Evolutionary conservation across 192 early-diverging fungal genomes (phyloP).

Genomic region (Podochytrium sp.): DNA sequence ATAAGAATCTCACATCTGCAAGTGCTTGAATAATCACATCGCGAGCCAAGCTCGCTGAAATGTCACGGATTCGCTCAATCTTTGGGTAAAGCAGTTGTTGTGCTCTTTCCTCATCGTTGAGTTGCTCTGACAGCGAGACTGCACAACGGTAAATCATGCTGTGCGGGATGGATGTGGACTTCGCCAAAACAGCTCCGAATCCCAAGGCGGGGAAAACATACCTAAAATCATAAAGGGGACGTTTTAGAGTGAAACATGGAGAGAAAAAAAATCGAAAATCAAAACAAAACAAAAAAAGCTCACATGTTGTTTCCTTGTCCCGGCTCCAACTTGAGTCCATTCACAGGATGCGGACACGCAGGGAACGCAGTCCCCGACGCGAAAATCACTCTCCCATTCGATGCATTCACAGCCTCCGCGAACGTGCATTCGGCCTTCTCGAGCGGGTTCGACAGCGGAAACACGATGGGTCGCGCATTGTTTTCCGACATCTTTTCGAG

Average conservation of each 20-base stretch:
- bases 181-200: constrained; percentile 76
- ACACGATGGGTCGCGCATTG: constrained; percentile 80
- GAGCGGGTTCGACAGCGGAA: constrained; percentile 83
- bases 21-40: constrained; percentile 14
- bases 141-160: constrained; percentile 79
- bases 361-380: constrained; percentile 97
- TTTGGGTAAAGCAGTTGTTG: constrained; percentile 80
- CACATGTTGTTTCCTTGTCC: constrained; percentile 96
- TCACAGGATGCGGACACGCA: constrained; percentile 43
- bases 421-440: constrained; percentile 95
- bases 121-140: constrained; percentile 72
- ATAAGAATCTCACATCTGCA: constrained; percentile 33
- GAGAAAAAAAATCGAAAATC: no score
- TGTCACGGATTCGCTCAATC: constrained; percentile 79
- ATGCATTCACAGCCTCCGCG: constrained; percentile 84
- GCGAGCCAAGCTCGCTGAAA: not conserved
- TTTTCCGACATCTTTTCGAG: constrained; percentile 75
- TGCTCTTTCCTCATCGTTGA: constrained; percentile 67
- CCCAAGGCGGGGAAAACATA: constrained; percentile 95
- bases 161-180: constrained; percentile 73
- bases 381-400: constrained; percentile 89
- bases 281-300: no score
- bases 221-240: no score
- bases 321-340: constrained; percentile 44
- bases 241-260: no score